Conservation (phyloP, 2,329 filamentous ascomycete species). For the Tolypocladium tropicale region DNA sequence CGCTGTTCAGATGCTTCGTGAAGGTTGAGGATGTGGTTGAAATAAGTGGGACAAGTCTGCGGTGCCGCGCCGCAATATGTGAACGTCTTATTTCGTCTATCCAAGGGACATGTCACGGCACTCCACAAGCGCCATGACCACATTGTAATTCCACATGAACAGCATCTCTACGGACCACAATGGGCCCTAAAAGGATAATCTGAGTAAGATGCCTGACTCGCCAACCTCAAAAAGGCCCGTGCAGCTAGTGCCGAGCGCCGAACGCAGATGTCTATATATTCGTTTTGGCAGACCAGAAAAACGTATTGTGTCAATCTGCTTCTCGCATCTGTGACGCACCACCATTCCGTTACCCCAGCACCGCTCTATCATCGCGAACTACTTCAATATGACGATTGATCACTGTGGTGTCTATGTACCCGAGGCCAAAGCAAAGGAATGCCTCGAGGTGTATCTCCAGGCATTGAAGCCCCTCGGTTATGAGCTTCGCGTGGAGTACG, state of each 20-base stretch:
- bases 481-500: slow-evolving; percentile 15
- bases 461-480: slow-evolving; percentile 27
- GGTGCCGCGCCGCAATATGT: neutral
- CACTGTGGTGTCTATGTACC: slow-evolving; percentile 22
- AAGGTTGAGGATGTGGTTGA: neutral
- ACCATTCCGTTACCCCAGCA: neutral
- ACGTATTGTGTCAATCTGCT: too few relatives aligned
- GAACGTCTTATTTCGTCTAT: neutral
- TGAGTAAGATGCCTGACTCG: too few relatives aligned
- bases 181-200: too few relatives aligned
- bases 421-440: slow-evolving; percentile 14
- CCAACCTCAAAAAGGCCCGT: too few relatives aligned
- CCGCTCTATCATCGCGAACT: too few relatives aligned
- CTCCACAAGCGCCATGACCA: too few relatives aligned
- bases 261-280: neutral
- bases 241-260: neutral
- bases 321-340: neutral
- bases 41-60: neutral
- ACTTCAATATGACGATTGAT: slow-evolving; percentile 22
- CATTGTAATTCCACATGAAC: too few relatives aligned
- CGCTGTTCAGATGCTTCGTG: neutral
- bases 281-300: too few relatives aligned
- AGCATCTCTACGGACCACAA: too few relatives aligned
- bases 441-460: slow-evolving; percentile 21
- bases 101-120: too few relatives aligned